These are phyloP conservation scores for Cynanchum wilfordii DNA, from an alignment of 257 asterid genomes.

Conservation along the genomic window DNA sequence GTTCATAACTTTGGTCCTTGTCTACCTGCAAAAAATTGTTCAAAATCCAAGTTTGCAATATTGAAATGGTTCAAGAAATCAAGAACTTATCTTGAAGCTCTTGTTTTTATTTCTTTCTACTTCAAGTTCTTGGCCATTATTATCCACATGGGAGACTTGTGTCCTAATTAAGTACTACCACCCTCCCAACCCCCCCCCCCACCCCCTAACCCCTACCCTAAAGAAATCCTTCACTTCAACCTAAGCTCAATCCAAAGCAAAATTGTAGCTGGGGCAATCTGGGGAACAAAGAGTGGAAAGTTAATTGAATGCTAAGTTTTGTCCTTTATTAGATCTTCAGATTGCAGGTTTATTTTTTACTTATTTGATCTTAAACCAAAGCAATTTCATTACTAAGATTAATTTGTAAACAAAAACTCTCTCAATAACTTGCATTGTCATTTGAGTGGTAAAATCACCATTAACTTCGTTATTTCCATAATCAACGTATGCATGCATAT, in stretches of 20 bases:
- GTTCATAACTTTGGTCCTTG: background rate
- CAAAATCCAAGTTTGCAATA: background rate
- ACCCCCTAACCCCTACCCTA: too few species aligned
- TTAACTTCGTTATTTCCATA: too few species aligned
- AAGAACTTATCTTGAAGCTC: conserved; percentile 3
- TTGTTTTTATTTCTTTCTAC: background rate
- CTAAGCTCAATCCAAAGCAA: background rate
- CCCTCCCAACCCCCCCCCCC: background rate
- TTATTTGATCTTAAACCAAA: too few species aligned
- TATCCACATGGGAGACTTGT: background rate
- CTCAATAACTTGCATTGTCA: too few species aligned
- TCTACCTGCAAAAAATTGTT: background rate
- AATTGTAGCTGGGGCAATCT: background rate
- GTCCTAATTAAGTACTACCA: background rate
- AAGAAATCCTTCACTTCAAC: background rate
- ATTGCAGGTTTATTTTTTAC: too few species aligned
- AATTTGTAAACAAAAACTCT: too few species aligned
- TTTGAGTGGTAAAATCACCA: too few species aligned
- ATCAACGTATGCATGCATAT: too few species aligned
- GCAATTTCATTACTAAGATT: too few species aligned
- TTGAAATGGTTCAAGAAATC: background rate
- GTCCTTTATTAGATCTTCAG: too few species aligned
- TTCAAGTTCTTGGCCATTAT: background rate
- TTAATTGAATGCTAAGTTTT: too few species aligned
- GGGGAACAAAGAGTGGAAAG: background rate